phyloP scores from a whole-genome alignment of 495 filamentous ascomycete species.

The Aspergillus bertholletiae region DNA sequence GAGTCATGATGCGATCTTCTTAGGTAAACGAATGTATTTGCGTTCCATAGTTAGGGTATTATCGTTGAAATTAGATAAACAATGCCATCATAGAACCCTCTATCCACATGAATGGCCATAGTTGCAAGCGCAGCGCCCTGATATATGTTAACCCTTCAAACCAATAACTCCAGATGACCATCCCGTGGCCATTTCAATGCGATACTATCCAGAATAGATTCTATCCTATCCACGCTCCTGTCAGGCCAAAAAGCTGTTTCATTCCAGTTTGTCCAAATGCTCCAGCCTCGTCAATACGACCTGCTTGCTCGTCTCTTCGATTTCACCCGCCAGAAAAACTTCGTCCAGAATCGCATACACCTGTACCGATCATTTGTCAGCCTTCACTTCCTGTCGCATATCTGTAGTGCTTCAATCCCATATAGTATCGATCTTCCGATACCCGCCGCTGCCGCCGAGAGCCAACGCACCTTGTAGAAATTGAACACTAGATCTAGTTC shows the following conservation, averaged over 20 bases:
- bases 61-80: background rate
- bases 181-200: slow-evolving; percentile 14
- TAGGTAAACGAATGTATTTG: background rate
- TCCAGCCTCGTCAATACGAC: slow-evolving; percentile 92
- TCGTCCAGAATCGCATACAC: slow-evolving; percentile 98
- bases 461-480: slow-evolving; percentile 71
- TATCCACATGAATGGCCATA: background rate
- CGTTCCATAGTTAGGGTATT: slow-evolving; percentile 10
- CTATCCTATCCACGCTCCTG: background rate
- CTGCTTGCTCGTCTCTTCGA: slow-evolving; percentile 97
- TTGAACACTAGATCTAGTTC: slow-evolving; percentile 99
- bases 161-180: slow-evolving; percentile 17
- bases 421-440: background rate
- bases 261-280: slow-evolving; percentile 96
- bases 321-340: slow-evolving; percentile 93
- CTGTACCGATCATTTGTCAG: slow-evolving; percentile 39
- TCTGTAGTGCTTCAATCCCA: too few relatives aligned
- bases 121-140: background rate
- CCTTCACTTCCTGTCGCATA: background rate
- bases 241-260: slow-evolving; percentile 6
- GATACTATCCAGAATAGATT: background rate
- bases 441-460: background rate
- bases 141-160: slow-evolving; percentile 4
- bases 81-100: background rate
- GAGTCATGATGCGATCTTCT: background rate